A percentile compares a stretch with the other conserved stretches of the same genome.
Conservation (phyloP, 192 early-diverging fungal species). For the Phlyctochytrium bullatum region DNA sequence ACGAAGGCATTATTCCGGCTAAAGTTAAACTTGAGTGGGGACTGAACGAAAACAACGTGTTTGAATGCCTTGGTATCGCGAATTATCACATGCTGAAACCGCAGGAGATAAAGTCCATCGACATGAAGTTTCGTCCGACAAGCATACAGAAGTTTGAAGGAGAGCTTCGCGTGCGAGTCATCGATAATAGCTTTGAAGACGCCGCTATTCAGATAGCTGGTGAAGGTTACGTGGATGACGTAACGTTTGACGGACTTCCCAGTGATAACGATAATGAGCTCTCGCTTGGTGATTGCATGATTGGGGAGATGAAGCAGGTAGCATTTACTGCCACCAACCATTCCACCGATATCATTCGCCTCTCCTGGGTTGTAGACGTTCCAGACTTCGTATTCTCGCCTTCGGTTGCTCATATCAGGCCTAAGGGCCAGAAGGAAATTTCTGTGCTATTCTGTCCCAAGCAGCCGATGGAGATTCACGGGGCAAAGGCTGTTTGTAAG, state of each 20-base stretch:
- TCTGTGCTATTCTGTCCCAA: conserved; percentile 40
- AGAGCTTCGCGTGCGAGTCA: conserved; percentile 46
- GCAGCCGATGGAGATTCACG: conserved; percentile 30
- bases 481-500: conserved; percentile 23
- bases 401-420: conserved; percentile 34
- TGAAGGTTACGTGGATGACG: conserved; percentile 57
- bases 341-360: conserved; percentile 36
- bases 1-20: conserved; percentile 59
- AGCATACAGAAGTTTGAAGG: conserved; percentile 42
- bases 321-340: conserved; percentile 46
- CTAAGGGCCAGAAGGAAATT: conserved; percentile 43
- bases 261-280: conserved; percentile 54
- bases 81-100: conserved; percentile 37
- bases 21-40: conserved; percentile 57
- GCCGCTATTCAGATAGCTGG: conserved; percentile 41
- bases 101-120: conserved; percentile 39
- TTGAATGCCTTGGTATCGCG: conserved; percentile 37
- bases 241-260: conserved; percentile 49
- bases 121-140: conserved; percentile 41
- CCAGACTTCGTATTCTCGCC: conserved; percentile 45
- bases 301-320: conserved; percentile 34
- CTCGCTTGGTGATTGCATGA: conserved; percentile 46
- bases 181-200: conserved; percentile 63
- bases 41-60: conserved; percentile 39
- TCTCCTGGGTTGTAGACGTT: conserved; percentile 31